A percentile compares a stretch with the other conserved stretches of the same genome.
Conservation (phyloP, 1,139 yeast genomes). For the Hanseniaspora uvarum region DNA sequence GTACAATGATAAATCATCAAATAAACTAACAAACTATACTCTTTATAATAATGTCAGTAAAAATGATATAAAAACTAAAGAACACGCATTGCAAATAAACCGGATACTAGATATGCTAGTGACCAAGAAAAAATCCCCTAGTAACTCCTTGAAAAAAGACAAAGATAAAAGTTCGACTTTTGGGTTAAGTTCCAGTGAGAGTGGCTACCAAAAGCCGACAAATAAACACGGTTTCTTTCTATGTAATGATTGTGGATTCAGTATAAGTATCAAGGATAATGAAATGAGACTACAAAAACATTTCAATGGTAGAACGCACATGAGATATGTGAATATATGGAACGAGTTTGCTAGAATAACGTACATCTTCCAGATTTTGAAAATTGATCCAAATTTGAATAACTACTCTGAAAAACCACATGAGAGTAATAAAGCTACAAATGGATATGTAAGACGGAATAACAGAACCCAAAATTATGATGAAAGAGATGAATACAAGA, state of each 20-base stretch:
- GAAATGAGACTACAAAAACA: slow-evolving; percentile 88
- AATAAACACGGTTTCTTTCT: slow-evolving; percentile 71
- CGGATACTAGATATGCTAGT: slow-evolving; percentile 2
- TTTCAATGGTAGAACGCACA: slow-evolving; percentile 76
- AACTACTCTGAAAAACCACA: background rate
- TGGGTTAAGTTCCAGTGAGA: background rate
- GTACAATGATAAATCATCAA: slow-evolving; percentile 2
- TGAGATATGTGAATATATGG: slow-evolving; percentile 71
- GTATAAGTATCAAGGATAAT: slow-evolving; percentile 73
- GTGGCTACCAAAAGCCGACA: background rate
- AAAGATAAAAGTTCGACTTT: background rate
- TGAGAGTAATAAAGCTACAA: background rate
- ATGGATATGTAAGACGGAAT: slow-evolving; percentile 3
- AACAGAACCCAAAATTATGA: background rate
- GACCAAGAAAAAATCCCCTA: background rate
- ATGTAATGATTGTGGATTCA: slow-evolving; percentile 87
- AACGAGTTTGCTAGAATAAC: slow-evolving; percentile 45
- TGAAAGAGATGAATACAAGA: background rate
- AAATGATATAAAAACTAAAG: background rate
- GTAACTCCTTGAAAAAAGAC: background rate
- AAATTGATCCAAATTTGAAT: background rate
- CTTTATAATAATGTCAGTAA: background rate
- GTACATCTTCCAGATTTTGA: slow-evolving; percentile 20
- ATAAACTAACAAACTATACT: slow-evolving; percentile 4
- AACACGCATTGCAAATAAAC: background rate